Evolutionary conservation across 2,329 filamentous ascomycete species (phyloP).

Genomic region (Aspergillus sp.): DNA sequence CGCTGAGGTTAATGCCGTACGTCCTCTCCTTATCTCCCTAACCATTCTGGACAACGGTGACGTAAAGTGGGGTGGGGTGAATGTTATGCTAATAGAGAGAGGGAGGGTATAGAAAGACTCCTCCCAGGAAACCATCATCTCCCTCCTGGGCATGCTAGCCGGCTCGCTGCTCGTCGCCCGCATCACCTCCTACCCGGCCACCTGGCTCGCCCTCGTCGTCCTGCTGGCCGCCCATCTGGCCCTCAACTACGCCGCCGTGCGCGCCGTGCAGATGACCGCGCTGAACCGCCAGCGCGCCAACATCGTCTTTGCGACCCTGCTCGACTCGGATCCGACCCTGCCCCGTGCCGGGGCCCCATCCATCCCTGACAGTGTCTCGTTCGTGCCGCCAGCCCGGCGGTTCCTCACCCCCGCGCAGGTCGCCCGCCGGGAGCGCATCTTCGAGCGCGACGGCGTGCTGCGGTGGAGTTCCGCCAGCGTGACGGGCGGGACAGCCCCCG

Average conservation of each 20-base stretch:
- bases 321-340: conserved; percentile 34
- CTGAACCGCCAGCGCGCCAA: conserved; percentile 85
- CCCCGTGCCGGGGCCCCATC: too few species aligned
- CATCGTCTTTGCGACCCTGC: conserved; percentile 65
- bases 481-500: background rate
- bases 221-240: conserved; percentile 75
- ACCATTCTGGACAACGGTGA: too few species aligned
- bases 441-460: conserved; percentile 66
- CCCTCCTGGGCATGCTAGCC: conserved; percentile 78
- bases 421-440: conserved; percentile 58
- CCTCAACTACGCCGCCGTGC: conserved; percentile 84
- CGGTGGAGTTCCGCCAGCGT: conserved; percentile 42
- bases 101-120: conserved; percentile 72
- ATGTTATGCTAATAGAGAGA: too few species aligned
- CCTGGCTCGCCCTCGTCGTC: conserved; percentile 69
- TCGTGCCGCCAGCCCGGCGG: too few species aligned
- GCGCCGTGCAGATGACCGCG: conserved; percentile 76
- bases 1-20: conserved; percentile 82
- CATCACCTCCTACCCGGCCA: conserved; percentile 68
- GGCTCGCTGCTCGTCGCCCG: conserved; percentile 78
- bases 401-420: conserved; percentile 65
- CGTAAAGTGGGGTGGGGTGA: too few species aligned
- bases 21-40: conserved; percentile 27
- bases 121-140: conserved; percentile 92
- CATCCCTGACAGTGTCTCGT: too few species aligned